phyloP scores from a whole-genome alignment of 2,329 filamentous ascomycete genomes.

The Cryphonectria naterciae region DNA sequence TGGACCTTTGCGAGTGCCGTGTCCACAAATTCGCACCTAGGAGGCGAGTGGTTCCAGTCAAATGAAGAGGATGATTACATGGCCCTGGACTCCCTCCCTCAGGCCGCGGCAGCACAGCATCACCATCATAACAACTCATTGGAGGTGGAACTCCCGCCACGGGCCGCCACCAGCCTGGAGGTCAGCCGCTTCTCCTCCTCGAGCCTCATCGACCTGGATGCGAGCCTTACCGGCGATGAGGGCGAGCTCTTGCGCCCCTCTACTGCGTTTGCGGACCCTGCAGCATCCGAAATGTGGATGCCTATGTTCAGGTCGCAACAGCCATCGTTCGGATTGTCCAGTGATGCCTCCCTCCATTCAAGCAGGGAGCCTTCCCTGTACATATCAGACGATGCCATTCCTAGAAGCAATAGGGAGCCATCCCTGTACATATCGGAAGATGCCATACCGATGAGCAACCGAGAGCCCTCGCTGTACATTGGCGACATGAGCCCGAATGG shows the following conservation, averaged over 20 bases:
- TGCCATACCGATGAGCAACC: slow-evolving; percentile 25
- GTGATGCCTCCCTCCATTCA: slow-evolving; percentile 62
- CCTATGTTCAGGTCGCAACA: slow-evolving; percentile 51
- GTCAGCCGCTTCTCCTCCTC: slow-evolving; percentile 42
- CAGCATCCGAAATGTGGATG: slow-evolving; percentile 22
- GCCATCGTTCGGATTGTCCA: slow-evolving; percentile 63
- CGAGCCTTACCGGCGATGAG: slow-evolving; percentile 43
- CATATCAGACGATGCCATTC: slow-evolving; percentile 23
- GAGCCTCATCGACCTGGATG: slow-evolving; percentile 43
- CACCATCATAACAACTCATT: slow-evolving; percentile 38
- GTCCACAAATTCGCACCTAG: slow-evolving; percentile 51
- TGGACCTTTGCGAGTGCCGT: slow-evolving; percentile 59
- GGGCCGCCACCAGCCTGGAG: slow-evolving; percentile 33
- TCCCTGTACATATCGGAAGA: slow-evolving; percentile 19
- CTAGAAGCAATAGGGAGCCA: slow-evolving; percentile 22
- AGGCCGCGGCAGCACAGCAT: slow-evolving; percentile 19
- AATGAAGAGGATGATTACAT: slow-evolving; percentile 40
- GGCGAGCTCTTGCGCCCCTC: slow-evolving; percentile 57
- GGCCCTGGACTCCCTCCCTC: slow-evolving; percentile 27
- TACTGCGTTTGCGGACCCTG: slow-evolving; percentile 61
- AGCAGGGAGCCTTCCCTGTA: slow-evolving; percentile 37
- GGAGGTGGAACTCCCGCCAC: slow-evolving; percentile 39
- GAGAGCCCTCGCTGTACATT: slow-evolving; percentile 28
- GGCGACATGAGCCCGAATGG: slow-evolving; percentile 48
- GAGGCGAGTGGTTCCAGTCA: slow-evolving; percentile 35